These are phyloP conservation scores for Ailanthus altissimus DNA, from an alignment of 345 rosid species.

Conservation along the genomic window DNA sequence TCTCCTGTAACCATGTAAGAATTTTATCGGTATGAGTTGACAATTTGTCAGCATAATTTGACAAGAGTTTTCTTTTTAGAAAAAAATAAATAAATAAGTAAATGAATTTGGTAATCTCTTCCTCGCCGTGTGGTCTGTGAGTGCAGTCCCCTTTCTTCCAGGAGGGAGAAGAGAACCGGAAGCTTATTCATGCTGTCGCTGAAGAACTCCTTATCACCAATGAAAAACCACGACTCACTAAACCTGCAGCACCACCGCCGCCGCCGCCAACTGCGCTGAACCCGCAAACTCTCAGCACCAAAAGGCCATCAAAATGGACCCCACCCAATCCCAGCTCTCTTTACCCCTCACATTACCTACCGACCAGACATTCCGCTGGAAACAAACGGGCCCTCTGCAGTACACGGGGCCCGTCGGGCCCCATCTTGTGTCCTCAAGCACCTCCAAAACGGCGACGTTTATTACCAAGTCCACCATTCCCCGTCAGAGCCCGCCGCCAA, in stretches of 20 bases:
- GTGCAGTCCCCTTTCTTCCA: too few relatives aligned
- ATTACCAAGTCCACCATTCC: slow-evolving; percentile 51
- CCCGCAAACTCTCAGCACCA: slow-evolving; percentile 19
- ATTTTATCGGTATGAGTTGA: too few relatives aligned
- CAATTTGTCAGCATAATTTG: too few relatives aligned
- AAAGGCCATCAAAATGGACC: slow-evolving; percentile 40
- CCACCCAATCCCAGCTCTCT: slow-evolving; percentile 60
- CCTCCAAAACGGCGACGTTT: slow-evolving; percentile 51
- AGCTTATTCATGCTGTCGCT: not conserved
- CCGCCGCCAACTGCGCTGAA: slow-evolving; percentile 34
- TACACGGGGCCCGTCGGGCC: slow-evolving; percentile 77
- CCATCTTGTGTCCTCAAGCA: slow-evolving; percentile 76
- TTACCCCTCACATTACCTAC: slow-evolving; percentile 88
- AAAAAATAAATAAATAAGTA: too few relatives aligned
- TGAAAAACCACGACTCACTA: slow-evolving; percentile 32
- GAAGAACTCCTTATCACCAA: not conserved
- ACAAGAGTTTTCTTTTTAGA: too few relatives aligned
- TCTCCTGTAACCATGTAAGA: too few relatives aligned
- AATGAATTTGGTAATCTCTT: too few relatives aligned
- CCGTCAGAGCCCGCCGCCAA: slow-evolving; percentile 50
- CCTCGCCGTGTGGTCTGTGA: too few relatives aligned
- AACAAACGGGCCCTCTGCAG: slow-evolving; percentile 66
- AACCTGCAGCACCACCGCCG: slow-evolving; percentile 30
- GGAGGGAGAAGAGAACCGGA: not conserved
- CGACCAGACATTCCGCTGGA: slow-evolving; percentile 98